These are phyloP conservation scores for Quercus lobata DNA, from an alignment of 331 rosid genomes.

Conservation along the genomic window DNA sequence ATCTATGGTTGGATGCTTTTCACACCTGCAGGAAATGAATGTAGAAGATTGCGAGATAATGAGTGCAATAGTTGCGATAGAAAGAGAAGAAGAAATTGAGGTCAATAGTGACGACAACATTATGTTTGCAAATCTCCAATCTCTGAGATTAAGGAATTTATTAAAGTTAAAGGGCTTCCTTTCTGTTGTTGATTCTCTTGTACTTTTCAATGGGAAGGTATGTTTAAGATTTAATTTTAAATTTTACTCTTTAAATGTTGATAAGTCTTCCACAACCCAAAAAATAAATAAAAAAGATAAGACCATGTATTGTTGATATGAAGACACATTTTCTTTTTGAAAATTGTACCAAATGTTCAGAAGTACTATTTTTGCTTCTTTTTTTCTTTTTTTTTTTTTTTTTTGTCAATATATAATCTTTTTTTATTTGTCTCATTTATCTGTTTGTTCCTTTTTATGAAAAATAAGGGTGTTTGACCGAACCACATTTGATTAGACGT, in stretches of 20 bases:
- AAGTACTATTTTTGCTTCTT: too few species aligned
- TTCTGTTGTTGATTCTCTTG: not conserved
- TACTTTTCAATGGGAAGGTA: not conserved
- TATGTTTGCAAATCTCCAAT: not conserved
- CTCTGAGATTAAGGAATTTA: not conserved
- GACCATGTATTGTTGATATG: accelerated
- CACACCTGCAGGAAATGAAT: not conserved
- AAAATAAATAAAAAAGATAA: not conserved
- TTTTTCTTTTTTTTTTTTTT: too few species aligned
- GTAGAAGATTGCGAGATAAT: conserved; percentile 5
- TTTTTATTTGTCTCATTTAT: too few species aligned
- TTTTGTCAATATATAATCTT: too few species aligned
- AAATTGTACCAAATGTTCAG: accelerated
- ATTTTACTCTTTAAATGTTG: not conserved
- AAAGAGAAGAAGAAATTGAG: not conserved
- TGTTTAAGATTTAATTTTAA: not conserved
- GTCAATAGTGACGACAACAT: not conserved
- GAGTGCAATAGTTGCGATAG: not conserved
- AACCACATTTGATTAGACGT: too few species aligned
- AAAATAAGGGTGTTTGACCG: too few species aligned
- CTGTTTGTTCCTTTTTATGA: too few species aligned
- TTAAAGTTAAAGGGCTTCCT: not conserved
- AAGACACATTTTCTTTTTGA: too few species aligned
- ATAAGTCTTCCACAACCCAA: too few species aligned
- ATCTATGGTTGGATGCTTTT: not conserved